Conservation (phyloP, 2,329 filamentous ascomycete species). For the Pyrenochaeta sp. region DNA sequence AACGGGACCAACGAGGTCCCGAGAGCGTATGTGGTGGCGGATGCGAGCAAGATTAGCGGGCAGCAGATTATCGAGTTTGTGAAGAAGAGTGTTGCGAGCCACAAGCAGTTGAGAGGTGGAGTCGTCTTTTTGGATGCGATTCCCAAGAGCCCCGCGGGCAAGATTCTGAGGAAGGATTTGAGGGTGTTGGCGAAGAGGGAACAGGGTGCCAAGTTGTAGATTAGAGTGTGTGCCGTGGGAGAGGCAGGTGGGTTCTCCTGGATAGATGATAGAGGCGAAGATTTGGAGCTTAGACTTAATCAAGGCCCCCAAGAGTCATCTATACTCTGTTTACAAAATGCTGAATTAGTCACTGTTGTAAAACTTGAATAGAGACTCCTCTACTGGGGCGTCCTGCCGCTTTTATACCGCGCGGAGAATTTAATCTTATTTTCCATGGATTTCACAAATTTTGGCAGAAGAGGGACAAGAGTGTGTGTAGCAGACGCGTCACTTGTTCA, state of each 20-base stretch:
- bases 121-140: conserved; percentile 47
- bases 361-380: too few species aligned
- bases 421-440: too few species aligned
- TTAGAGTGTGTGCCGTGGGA: background rate
- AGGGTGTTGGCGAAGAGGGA: conserved; percentile 42
- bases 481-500: too few species aligned
- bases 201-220: conserved; percentile 34
- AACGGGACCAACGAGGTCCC: conserved; percentile 51
- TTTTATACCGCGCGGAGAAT: too few species aligned
- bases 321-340: too few species aligned
- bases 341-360: too few species aligned
- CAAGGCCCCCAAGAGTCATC: background rate
- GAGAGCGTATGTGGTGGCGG: conserved; percentile 54
- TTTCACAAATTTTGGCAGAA: too few species aligned
- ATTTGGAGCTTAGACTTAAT: too few species aligned
- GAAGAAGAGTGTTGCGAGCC: conserved; percentile 38
- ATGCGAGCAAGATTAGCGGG: conserved; percentile 33
- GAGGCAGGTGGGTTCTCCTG: background rate
- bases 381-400: too few species aligned
- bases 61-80: conserved; percentile 44
- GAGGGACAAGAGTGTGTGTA: too few species aligned
- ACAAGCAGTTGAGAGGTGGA: conserved; percentile 49
- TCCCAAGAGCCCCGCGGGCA: conserved; percentile 45
- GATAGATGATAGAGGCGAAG: too few species aligned
- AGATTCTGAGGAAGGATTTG: conserved; percentile 49